Evolutionary conservation across 2,329 filamentous ascomycete genomes (phyloP), one percentile per base, ranked within the genome.

Genomic region (Alternaria longipes): DNA sequence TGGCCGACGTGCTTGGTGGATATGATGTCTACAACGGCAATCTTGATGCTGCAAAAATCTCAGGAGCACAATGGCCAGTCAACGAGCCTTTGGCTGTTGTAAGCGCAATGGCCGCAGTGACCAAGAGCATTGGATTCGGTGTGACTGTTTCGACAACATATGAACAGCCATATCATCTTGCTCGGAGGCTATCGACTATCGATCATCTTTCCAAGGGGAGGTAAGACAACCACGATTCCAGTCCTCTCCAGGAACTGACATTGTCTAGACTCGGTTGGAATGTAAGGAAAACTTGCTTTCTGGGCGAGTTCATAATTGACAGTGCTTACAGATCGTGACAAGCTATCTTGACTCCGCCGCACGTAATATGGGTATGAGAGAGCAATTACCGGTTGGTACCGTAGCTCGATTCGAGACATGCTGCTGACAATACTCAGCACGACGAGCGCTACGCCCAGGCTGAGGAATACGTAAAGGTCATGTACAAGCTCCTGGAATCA

Each of bases 1-100:
- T 81, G 52, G 79, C 79, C 20, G 79, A 81, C 59, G 78, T 79
- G 3, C 81, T 91, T 77, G 74, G 73, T 61, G 87, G 87, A 6
- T 91, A 91, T 70, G 89, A 92, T 79, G 88, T 91, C 5, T 91
- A 90, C 77, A 87, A 87, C 60, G 85, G 87, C 4, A 89, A 86
- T 61, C 81, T 91, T 3, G 83, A 85, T 3, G 85, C 89, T 0
- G 86, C 88, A 0, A 84, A 90, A 50, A 74, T 83, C 1, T 86
- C 87, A 0, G 89, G 87, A 1, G 87, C 89, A 0, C 89, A 91
- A 74, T 91, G 87, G 84, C 89, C 89, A 0, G 87, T 91, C n/a
- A 90, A 90, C 61, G 89, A 91, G 72, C 89, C 89, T 0, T 71
- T 91, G 2, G 84, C 85, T 1, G 83, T 88, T 3, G 81, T 91